Conservation (phyloP, 1,139 yeast genomes). For the Candida labiduridarum region DNA sequence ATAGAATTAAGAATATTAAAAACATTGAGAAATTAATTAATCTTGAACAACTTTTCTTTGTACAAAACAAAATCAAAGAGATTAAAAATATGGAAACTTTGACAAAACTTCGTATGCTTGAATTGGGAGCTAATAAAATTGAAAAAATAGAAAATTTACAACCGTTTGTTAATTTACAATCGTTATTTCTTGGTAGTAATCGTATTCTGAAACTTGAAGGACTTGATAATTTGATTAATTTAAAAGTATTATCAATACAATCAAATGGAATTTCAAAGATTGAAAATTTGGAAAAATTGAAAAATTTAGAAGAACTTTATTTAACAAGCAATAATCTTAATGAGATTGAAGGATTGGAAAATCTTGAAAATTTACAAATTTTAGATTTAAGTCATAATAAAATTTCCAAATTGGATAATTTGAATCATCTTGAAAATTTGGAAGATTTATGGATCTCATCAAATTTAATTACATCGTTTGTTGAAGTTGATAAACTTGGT, state of each 20-base stretch:
- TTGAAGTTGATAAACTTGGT: conserved; percentile 66
- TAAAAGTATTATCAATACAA: conserved; percentile 83
- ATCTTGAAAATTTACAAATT: conserved; percentile 65
- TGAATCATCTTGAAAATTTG: conserved; percentile 64
- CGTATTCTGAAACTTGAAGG: conserved; percentile 68
- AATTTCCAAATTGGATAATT: conserved; percentile 60
- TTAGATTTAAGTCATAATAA: conserved; percentile 82
- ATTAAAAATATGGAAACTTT: conserved; percentile 70
- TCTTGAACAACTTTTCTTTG: conserved; percentile 74
- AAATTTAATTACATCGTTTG: conserved; percentile 68
- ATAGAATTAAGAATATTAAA: conserved; percentile 85
- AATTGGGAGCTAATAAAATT: conserved; percentile 89
- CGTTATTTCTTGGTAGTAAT: conserved; percentile 94
- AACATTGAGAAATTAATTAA: conserved; percentile 67
- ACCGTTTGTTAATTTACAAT: conserved; percentile 56
- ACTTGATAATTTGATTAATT: conserved; percentile 58
- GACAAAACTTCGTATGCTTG: conserved; percentile 66
- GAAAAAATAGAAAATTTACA: conserved; percentile 63
- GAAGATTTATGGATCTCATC: conserved; percentile 95
- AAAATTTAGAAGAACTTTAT: conserved; percentile 80
- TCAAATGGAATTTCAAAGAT: conserved; percentile 78
- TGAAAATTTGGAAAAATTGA: conserved; percentile 77
- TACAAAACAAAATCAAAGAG: conserved; percentile 81
- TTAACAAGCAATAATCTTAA: conserved; percentile 83
- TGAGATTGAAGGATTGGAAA: conserved; percentile 77